These are phyloP conservation scores for Conidiobolus incongruus DNA, from an alignment of 371 early-diverging fungal species.

Conservation along the genomic window DNA sequence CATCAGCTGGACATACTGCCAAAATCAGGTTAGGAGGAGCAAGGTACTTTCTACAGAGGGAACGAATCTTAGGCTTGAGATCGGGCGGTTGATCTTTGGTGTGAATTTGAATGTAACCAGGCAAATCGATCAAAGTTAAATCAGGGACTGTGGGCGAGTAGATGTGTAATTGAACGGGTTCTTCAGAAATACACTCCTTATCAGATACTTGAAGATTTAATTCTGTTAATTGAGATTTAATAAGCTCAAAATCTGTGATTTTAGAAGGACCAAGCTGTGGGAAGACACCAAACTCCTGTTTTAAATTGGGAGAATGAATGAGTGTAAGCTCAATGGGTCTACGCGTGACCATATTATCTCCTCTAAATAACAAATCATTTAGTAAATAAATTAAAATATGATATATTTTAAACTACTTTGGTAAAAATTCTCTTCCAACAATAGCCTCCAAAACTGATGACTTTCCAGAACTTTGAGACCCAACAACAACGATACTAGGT, in stretches of 20 bases:
- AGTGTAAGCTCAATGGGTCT: slow-evolving; percentile 96
- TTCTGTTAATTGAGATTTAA: slow-evolving; percentile 76
- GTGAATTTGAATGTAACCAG: slow-evolving; percentile 96
- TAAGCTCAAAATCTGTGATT: slow-evolving; percentile 60
- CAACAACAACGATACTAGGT: slow-evolving; percentile 95
- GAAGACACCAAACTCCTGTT: slow-evolving; percentile 85
- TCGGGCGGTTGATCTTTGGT: slow-evolving; percentile 82
- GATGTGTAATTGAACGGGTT: slow-evolving; percentile 85
- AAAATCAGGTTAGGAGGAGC: slow-evolving; percentile 86
- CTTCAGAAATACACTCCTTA: slow-evolving; percentile 72
- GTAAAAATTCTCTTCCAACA: slow-evolving; percentile 93
- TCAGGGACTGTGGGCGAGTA: slow-evolving; percentile 91
- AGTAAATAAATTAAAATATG: neutral
- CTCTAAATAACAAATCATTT: slow-evolving; percentile 20
- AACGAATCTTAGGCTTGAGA: slow-evolving; percentile 81
- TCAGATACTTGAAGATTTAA: slow-evolving; percentile 86
- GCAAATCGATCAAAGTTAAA: slow-evolving; percentile 92
- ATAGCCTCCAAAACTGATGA: slow-evolving; percentile 98
- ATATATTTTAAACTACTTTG: slow-evolving; percentile 47
- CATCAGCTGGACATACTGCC: slow-evolving; percentile 95
- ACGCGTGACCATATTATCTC: slow-evolving; percentile 95
- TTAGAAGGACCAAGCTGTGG: slow-evolving; percentile 77
- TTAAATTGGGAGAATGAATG: slow-evolving; percentile 65
- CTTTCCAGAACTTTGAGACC: slow-evolving; percentile 96
- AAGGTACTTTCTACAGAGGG: slow-evolving; percentile 85